Percentiles rank a stretch among this genome's conserved stretches.
Conservation (phyloP, 2,329 filamentous ascomycete species). For the Ustulina deusta region DNA sequence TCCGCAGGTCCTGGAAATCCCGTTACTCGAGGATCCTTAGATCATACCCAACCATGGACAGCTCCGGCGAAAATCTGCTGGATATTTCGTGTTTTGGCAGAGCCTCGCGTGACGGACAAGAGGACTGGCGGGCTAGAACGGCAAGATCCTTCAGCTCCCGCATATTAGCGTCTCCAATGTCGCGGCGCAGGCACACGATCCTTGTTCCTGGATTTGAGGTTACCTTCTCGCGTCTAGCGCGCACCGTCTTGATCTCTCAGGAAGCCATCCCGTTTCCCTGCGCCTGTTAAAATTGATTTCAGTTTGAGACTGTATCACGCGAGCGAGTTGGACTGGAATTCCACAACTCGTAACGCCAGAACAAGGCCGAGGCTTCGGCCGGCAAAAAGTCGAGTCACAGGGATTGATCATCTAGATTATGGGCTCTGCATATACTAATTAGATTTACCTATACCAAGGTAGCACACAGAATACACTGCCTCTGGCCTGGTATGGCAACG, state of each 20-base stretch:
- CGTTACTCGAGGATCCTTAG: conserved; percentile 30
- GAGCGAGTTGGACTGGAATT: conserved; percentile 12
- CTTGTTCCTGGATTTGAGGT: conserved; percentile 47
- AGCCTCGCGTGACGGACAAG: conserved; percentile 31
- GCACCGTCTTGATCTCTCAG: conserved; percentile 32
- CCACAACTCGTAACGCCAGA: conserved; percentile 27
- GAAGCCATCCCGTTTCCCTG: conserved; percentile 36
- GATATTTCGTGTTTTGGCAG: conserved; percentile 13
- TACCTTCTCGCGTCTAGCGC: conserved; percentile 46
- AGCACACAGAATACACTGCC: not conserved
- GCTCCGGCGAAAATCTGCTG: conserved; percentile 9
- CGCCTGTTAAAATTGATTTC: conserved; percentile 2
- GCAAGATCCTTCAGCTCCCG: conserved; percentile 37
- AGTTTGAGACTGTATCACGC: conserved; percentile 13
- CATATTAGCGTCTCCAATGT: conserved; percentile 36
- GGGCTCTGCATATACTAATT: conserved; percentile 19
- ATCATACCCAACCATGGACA: conserved; percentile 31
- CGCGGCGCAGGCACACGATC: conserved; percentile 39
- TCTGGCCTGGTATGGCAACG: conserved; percentile 5
- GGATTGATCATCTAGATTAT: conserved; percentile 9
- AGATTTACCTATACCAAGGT: conserved; percentile 10
- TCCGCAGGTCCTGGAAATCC: conserved; percentile 18
- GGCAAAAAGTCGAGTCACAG: conserved; percentile 29
- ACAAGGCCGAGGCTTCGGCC: conserved; percentile 21
- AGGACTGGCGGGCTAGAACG: conserved; percentile 30